A percentile compares a stretch with the other conserved stretches of the same genome.
Evolutionary conservation across 2,329 filamentous ascomycete species (phyloP).

Genomic region (Aspergillus phoenicis): DNA sequence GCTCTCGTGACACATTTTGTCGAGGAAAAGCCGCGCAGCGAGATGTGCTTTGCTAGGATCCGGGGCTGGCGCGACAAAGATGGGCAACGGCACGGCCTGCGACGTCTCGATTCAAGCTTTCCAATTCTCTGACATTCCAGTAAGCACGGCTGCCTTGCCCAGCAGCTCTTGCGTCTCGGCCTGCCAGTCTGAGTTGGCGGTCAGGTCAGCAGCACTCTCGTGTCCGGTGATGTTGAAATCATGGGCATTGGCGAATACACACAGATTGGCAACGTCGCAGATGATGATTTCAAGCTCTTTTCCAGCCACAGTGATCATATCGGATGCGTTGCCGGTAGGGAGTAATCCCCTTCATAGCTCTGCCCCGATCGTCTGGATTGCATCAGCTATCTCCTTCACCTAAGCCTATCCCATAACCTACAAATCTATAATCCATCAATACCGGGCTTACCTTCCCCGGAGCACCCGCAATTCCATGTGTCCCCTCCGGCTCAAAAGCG

Average conservation of each 20-base stretch:
- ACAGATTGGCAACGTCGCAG: background rate
- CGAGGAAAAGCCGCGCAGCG: background rate
- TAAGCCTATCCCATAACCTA: background rate
- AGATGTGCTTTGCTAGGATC: background rate
- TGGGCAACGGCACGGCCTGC: background rate
- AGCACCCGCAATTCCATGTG: background rate
- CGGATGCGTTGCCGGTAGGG: background rate
- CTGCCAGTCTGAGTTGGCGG: background rate
- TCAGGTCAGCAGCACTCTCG: background rate
- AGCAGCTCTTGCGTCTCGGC: background rate
- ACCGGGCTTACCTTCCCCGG: background rate
- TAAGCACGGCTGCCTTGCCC: background rate
- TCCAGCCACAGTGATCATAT: background rate
- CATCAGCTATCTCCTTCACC: background rate
- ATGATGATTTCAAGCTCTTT: background rate
- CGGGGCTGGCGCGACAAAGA: background rate
- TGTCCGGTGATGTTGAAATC: background rate
- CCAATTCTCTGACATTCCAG: background rate
- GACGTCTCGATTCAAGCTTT: background rate
- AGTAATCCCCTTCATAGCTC: background rate
- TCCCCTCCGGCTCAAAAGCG: background rate
- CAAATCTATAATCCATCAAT: background rate
- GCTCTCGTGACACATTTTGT: background rate
- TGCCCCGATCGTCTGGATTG: background rate
- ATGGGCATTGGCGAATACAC: background rate